Conservation (phyloP, 83 land plant genomes). For the Diphasiastrum complanatum region DNA sequence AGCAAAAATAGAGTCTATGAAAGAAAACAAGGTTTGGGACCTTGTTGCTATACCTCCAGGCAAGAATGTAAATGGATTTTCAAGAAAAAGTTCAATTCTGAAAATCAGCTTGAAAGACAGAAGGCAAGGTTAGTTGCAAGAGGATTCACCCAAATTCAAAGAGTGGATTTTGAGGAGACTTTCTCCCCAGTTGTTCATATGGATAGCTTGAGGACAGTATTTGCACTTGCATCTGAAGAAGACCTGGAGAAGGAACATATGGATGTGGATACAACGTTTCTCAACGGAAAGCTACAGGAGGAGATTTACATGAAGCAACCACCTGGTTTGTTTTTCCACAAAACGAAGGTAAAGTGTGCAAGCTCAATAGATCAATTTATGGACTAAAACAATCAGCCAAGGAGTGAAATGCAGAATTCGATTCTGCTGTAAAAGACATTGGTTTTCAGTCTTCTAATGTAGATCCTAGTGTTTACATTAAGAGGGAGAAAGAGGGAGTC, state of each 20-base stretch:
- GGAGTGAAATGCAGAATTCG: too few species aligned
- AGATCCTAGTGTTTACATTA: too few species aligned
- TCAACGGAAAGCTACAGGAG: too few species aligned
- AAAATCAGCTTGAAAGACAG: background rate
- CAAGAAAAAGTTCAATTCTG: background rate
- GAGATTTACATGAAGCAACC: too few species aligned
- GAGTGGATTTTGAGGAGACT: background rate
- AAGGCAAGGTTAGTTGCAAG: background rate
- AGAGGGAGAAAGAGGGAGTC: too few species aligned
- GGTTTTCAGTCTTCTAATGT: too few species aligned
- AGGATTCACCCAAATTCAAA: background rate
- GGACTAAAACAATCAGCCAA: too few species aligned
- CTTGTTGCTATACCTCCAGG: background rate
- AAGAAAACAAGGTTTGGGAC: background rate
- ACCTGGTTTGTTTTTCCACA: too few species aligned
- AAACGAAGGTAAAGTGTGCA: too few species aligned
- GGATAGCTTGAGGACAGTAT: background rate
- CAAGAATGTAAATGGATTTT: background rate
- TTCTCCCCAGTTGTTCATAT: background rate
- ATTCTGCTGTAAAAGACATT: too few species aligned
- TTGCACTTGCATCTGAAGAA: background rate
- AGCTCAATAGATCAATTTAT: too few species aligned
- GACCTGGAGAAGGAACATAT: background rate
- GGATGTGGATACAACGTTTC: background rate
- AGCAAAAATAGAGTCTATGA: background rate